Base-by-base conservation (phyloP, 2,329 filamentous ascomycete genomes). In the Colletotrichum phormii region DNA sequence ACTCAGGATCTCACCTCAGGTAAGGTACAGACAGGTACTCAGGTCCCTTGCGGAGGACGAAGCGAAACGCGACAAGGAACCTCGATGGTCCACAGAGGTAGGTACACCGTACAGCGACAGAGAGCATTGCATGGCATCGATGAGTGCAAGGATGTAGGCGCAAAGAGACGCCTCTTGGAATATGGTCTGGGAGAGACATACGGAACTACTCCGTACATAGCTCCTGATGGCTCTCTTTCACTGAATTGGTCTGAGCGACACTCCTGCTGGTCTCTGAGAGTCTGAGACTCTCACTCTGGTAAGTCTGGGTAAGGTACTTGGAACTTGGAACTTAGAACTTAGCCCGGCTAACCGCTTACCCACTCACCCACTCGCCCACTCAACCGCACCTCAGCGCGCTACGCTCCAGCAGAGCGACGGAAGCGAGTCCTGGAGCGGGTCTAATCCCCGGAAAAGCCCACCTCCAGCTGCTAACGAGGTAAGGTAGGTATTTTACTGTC, bases 341-440 rank as follows among this genome's bases (percentile, higher is more conserved):
- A 29, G 57, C 18, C 51, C 24, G 29, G 60, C 53, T 37, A 22
- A 51, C 53, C 31, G n/a, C 37, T 58, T 53, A 42, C 42, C 58
- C 58, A 35, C 51, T 46, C 15, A 18, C 18, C 9, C 37, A 35
- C 51, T 46, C 15, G n/a, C 18, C 9, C 37, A 53, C 65, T 58
- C 31, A 49, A 53, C 29, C 24, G 29, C 35, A 33, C 31, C 54
- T 61, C 33, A 49, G 24, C 37, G 51, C 68, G 64, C 57, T 53
- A 68, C 58, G 58, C 53, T 58, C 42, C 59, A 59, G 69, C 69
- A 72, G 69, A 72, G 64, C 69, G 69, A 72, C 65, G 69, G 65
- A 60, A 63, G 69, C 65, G 53, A 31, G 59, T 22, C 24, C 69
- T 69, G 53, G 37, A 31, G 42, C 51, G 53, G 65, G 70, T 64